phyloP scores from a whole-genome alignment of 192 early-diverging fungal species.

The Phlyctochytrium bullatum region DNA sequence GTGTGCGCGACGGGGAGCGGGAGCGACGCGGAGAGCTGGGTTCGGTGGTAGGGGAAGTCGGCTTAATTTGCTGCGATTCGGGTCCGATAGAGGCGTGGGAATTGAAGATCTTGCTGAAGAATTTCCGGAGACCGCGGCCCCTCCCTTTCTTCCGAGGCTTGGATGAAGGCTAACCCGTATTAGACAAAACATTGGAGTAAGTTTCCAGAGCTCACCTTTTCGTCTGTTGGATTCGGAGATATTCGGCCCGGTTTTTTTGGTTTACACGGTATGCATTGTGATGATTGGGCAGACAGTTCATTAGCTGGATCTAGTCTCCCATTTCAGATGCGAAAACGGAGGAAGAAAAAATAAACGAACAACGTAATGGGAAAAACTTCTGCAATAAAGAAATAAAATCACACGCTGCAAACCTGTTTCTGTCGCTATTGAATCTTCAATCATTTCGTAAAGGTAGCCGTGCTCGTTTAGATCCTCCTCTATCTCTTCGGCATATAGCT shows the following conservation, averaged over 20 bases:
- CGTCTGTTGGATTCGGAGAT: neutral
- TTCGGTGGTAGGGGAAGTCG: too few species aligned
- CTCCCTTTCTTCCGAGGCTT: too few species aligned
- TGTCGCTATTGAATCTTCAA: constrained; percentile 1
- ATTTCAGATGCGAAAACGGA: neutral
- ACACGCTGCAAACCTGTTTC: neutral
- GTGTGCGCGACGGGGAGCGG: too few species aligned
- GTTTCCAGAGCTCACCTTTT: neutral
- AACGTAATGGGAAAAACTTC: too few species aligned
- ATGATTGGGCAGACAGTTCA: neutral
- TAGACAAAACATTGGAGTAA: too few species aligned
- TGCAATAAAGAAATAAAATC: too few species aligned
- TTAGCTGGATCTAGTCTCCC: neutral
- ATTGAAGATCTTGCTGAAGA: neutral
- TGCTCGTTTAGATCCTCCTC: constrained; percentile 29
- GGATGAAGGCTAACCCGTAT: too few species aligned
- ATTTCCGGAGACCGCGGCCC: neutral
- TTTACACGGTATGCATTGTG: neutral
- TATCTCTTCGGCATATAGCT: constrained; percentile 48
- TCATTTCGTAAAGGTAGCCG: constrained; percentile 14
- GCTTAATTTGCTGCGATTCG: too few species aligned
- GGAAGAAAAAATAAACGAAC: too few species aligned
- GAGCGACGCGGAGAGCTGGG: too few species aligned
- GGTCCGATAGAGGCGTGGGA: neutral
- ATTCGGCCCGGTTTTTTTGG: neutral